Base-by-base conservation (phyloP, 805 yeast species). In the Candida maltosa region DNA sequence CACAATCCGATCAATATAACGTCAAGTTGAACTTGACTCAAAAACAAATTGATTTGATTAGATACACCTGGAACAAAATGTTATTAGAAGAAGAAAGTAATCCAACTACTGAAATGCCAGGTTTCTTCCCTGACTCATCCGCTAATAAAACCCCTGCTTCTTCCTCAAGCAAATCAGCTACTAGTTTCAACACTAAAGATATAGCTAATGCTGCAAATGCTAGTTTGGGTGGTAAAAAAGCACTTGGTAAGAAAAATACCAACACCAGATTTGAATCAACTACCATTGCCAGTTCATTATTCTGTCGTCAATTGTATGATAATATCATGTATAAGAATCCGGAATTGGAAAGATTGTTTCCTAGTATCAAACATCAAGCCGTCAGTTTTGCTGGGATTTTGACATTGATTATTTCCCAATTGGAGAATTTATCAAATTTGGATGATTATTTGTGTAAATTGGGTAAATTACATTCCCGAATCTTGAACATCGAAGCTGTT, bases 301-400 rank as follows among this genome's bases (percentile, higher is more conserved):
- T 86, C 53, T 83, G 91, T 50, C 70, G 80, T 35, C 94, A 86
- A 54, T 75, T 86, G 51, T 86, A 85, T 58, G 73, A 78, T 34
- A 86, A 84, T 50, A 58, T 86, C 34, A 61, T 85, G 25, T 56
- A 75, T 0, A 73, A 76, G 73, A 76, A 73, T 45, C 79, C 86
- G 0, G 62, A 62, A 10, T 64, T 87, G 41, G 87, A 80, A 45
- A 68, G 63, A 26, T 52, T 78, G 51, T 84, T 83, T 54, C 94
- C 95, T 0, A 76, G 85, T 5, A 76, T 85, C 44, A 73, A 74
- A 42, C 88, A 83, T 52, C 95, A 87, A 59, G 87, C 93, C 1
- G 75, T 78, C 11, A 75, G 89, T 6, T 81, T 86, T 63, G 87
- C 91, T 0, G 88, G 89, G 4, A 86, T 86, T 14, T 56, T 87